These are phyloP conservation scores for Aureococcus anophagefferens DNA, from an alignment of 108 stramenopile species.

Conservation along the genomic window DNA sequence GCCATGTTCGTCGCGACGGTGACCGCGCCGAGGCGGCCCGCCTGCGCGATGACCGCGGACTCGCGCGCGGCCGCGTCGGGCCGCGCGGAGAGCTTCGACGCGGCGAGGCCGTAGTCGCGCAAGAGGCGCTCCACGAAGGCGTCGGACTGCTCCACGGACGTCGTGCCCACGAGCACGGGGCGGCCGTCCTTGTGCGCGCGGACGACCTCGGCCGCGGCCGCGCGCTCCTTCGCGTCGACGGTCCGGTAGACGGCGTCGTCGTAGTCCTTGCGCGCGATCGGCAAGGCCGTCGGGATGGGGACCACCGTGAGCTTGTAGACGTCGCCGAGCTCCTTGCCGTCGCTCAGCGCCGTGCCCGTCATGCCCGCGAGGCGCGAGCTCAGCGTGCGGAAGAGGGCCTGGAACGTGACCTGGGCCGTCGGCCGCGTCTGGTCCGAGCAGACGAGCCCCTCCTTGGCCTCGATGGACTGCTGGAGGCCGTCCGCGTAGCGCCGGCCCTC, in stretches of 20 bases:
- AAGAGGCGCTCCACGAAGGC: slow-evolving; percentile 58
- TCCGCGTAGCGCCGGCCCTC: slow-evolving; percentile 86
- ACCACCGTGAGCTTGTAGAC: slow-evolving; percentile 69
- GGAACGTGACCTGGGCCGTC: slow-evolving; percentile 90
- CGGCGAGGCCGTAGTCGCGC: slow-evolving; percentile 62
- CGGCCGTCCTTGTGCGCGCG: slow-evolving; percentile 44
- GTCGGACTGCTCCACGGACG: slow-evolving; percentile 79
- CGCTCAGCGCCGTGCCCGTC: slow-evolving; percentile 85
- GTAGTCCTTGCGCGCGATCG: slow-evolving; percentile 83
- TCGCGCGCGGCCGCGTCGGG: slow-evolving; percentile 82
- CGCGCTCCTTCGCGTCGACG: slow-evolving; percentile 29
- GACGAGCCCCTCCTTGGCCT: slow-evolving; percentile 81
- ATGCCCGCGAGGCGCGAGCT: slow-evolving; percentile 70
- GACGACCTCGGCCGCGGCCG: slow-evolving; percentile 33
- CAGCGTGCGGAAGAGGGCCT: slow-evolving; percentile 82
- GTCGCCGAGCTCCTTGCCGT: slow-evolving; percentile 71
- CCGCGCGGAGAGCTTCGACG: slow-evolving; percentile 74
- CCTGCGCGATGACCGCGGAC: slow-evolving; percentile 85
- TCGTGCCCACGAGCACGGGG: slow-evolving; percentile 87
- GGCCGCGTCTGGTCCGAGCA: slow-evolving; percentile 78
- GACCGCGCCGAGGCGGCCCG: slow-evolving; percentile 79
- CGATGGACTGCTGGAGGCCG: slow-evolving; percentile 85
- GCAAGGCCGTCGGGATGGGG: slow-evolving; percentile 81
- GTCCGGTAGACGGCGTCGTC: slow-evolving; percentile 71
- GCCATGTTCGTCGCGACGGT: slow-evolving; percentile 96